Evolutionary conservation across 176 grass and related monocot genomes (phyloP), one percentile per base, ranked within the genome.

Genomic region (Cenchrus americanus): DNA sequence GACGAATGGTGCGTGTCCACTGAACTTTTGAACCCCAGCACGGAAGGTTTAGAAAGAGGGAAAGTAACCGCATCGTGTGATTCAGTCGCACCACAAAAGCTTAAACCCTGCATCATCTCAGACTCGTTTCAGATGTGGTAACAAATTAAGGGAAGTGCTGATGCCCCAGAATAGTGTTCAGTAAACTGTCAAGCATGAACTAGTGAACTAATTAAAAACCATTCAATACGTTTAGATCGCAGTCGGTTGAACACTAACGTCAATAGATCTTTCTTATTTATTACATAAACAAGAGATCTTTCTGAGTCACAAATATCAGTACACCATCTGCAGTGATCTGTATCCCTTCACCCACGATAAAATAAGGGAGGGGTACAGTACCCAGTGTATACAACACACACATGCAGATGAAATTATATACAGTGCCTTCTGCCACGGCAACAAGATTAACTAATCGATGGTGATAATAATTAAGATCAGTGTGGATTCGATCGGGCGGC

Each of bases 281-380:
- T 37, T 37, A 37, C 4, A n/a, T 40, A 51, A 30, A 66, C 18
- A 80, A 65, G 10, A 43, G 2, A 37, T 55, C 5, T 8, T 26
- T 41, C 58, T 27, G n/a, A 77, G 3, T 11, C 37, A 85, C 22
- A 37, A 41, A 24, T 51, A 17, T 62, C 5, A 80, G 61, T 80
- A 80, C 12, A 30, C 32, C 71, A 5, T 48, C n/a, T 61, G 10
- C 58, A 61, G 58, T 37, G 34, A 37, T 12, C 3, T 15, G 1
- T 50, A 3, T 51, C 13, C 9, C 9, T 71, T 85, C 52, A 21
- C 61, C 50, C 64, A 27, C 52, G 51, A 69, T 82, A 87, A 82
- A 87, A 85, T 46, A n/a, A 46, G 67, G 67, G 57, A 40, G 27
- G 71, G 73, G 44, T 14, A 30, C 12, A 75, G 8, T 8, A 44